Evolutionary conservation across 495 filamentous ascomycete genomes (phyloP), one percentile per base, ranked within the genome.

Genomic region (Xylaria acuta): DNA sequence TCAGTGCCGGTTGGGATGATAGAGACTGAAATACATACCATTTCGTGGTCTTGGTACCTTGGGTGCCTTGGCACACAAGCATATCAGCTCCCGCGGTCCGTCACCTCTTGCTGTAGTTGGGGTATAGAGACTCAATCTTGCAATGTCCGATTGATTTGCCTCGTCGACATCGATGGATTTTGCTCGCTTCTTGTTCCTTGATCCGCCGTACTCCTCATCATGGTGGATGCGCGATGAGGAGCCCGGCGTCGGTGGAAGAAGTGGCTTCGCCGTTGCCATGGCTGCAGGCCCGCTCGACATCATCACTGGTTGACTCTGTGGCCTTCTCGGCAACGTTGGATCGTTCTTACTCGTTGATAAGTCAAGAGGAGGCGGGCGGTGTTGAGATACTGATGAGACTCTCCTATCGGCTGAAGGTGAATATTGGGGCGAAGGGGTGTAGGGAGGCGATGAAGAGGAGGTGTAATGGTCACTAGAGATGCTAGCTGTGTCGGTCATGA

Each of bases 21-120:
- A 72, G 65, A 53, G 47, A 34, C 27, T 72, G 64, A 75, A 77
- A 58, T 72, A 89, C 93, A 82, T 87, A 98, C 96, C 94, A 86
- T 99, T 99, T 77, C 96, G 90, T 67, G 96, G 96, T 75, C 96
- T 85, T 34, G 96, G 96, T 64, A 98, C 94, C 81, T 98, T 97
- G 6, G 94, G 93, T 74, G 94, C 93, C 32, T 94, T 93, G 74
- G 97, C 93, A 81, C 96, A 99, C 75, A 98, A 89, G 84, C 96
- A 99, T 70, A 97, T 84, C 38, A 84, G 74, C n/a, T 86, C 84
- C 62, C 80, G 75, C 22, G 77, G 75, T 51, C 75, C 73, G 65
- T 81, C 79, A 53, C 77, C 73, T 9, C 75, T 76, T 43, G 75
- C 77, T 2, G 75, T 76, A 63, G 41, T 76, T 40, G 80, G 81